These are phyloP conservation scores for Neurospora intermedia DNA, from an alignment of 495 filamentous ascomycete species.

Conservation along the genomic window DNA sequence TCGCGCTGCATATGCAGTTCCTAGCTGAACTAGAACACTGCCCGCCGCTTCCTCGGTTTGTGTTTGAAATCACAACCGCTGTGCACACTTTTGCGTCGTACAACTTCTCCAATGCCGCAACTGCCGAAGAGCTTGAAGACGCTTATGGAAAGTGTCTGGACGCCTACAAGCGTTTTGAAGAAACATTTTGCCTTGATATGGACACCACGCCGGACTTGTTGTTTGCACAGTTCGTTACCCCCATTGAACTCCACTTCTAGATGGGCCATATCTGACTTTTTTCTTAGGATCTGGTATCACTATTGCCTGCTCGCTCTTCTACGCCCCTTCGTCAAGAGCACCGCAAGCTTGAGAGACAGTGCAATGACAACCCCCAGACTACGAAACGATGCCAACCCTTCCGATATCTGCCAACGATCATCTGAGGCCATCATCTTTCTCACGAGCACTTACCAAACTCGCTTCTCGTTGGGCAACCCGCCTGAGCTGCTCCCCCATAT, in stretches of 20 bases:
- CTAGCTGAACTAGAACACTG: slow-evolving; percentile 15
- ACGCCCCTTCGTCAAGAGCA: slow-evolving; percentile 12
- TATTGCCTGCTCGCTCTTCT: slow-evolving; percentile 19
- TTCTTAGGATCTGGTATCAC: slow-evolving; percentile 19
- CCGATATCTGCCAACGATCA: slow-evolving; percentile 10
- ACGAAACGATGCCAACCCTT: slow-evolving; percentile 5
- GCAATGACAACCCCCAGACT: slow-evolving; percentile 2
- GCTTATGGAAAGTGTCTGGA: slow-evolving; percentile 15
- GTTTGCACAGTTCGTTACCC: slow-evolving; percentile 12
- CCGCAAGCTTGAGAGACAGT: slow-evolving; percentile 9
- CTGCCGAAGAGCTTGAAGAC: slow-evolving; percentile 15
- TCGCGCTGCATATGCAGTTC: slow-evolving; percentile 16
- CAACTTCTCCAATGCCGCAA: slow-evolving; percentile 17
- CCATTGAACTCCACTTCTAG: background rate
- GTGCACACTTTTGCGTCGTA: slow-evolving; percentile 19
- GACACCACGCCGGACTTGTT: slow-evolving; percentile 9
- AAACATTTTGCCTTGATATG: background rate
- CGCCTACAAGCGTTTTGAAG: slow-evolving; percentile 4
- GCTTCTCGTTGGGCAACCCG: slow-evolving; percentile 8
- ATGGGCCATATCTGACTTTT: background rate
- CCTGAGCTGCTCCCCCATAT: slow-evolving; percentile 15
- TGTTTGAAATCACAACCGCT: slow-evolving; percentile 18
- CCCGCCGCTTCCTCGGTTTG: slow-evolving; percentile 10
- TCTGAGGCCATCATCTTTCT: slow-evolving; percentile 19
- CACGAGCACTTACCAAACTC: slow-evolving; percentile 16